Evolutionary conservation across 768 basidiomycete species (phyloP).

Genomic region (Tricholoma bakamatsutake): DNA sequence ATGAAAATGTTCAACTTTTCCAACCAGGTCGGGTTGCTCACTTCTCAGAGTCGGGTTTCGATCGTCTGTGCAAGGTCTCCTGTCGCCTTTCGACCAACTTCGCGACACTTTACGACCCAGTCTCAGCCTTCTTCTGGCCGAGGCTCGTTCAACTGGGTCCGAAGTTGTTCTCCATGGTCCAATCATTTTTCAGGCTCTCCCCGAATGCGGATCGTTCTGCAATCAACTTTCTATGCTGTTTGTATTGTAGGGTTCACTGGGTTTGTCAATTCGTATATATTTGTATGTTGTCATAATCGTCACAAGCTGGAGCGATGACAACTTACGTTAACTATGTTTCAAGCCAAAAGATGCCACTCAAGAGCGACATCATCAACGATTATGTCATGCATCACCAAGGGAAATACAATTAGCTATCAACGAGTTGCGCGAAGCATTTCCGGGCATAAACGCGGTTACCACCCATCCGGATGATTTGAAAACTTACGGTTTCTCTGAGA

Average conservation of each 20-base stretch:
- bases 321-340: neutral
- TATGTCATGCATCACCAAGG: constrained; percentile 38
- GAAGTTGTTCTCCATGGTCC: constrained; percentile 36
- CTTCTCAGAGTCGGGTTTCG: neutral
- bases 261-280: constrained; percentile 20
- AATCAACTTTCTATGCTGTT: constrained; percentile 31
- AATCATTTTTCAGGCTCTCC: constrained; percentile 28
- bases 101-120: neutral
- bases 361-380: constrained; percentile 3
- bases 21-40: neutral
- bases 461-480: constrained; percentile 46
- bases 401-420: constrained; percentile 47
- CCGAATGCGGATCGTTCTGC: constrained; percentile 26
- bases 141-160: constrained; percentile 4
- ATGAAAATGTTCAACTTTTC: neutral
- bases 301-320: neutral
- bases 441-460: constrained; percentile 39
- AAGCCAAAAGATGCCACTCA: neutral
- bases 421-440: constrained; percentile 43
- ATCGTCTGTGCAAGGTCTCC: neutral
- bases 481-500: constrained; percentile 60
- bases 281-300: constrained; percentile 16
- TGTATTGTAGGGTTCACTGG: constrained; percentile 27
- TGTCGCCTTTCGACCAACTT: neutral
- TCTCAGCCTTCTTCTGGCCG: neutral